Percentiles rank a stretch among this genome's conserved stretches.
phyloP scores from a whole-genome alignment of 805 yeast species.

The Isabelozyma gotoi region DNA sequence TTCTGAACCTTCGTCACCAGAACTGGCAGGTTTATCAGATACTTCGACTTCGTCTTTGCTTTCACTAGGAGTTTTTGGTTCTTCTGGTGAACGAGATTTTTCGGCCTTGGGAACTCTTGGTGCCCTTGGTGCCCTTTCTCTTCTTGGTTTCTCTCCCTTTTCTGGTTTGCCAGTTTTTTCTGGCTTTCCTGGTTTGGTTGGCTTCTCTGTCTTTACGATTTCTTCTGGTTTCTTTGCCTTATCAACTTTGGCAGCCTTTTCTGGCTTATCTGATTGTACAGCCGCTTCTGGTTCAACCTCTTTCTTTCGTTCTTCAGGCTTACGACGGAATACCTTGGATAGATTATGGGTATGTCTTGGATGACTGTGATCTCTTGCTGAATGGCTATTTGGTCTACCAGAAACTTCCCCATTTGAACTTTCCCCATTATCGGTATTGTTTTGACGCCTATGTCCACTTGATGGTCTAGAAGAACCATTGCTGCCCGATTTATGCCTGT shows the following conservation, averaged over 20 bases:
- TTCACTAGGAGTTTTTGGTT: background rate
- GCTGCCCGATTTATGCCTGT: constrained; percentile 12
- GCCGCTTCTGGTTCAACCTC: background rate
- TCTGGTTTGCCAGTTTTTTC: constrained; percentile 6
- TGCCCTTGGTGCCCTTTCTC: background rate
- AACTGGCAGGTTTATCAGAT: background rate
- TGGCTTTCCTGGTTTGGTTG: background rate
- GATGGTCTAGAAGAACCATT: constrained; percentile 2
- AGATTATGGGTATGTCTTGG: background rate
- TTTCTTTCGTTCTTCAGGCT: constrained; percentile 1
- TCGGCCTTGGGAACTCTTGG: background rate
- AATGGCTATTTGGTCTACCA: background rate
- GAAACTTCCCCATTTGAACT: background rate
- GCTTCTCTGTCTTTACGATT: background rate
- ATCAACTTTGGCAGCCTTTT: constrained; percentile 6
- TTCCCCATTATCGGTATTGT: background rate
- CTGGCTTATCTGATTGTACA: background rate
- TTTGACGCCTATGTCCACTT: background rate
- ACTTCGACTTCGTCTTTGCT: background rate
- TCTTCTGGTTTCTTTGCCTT: constrained; percentile 4
- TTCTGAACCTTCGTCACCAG: constrained; percentile 2
- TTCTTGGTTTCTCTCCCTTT: background rate
- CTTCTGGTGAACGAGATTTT: constrained; percentile 1
- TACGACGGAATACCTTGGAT: background rate
- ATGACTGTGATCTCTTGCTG: background rate